These are phyloP conservation scores for Podospora anserina DNA, from an alignment of 495 filamentous ascomycete genomes.

Conservation along the genomic window DNA sequence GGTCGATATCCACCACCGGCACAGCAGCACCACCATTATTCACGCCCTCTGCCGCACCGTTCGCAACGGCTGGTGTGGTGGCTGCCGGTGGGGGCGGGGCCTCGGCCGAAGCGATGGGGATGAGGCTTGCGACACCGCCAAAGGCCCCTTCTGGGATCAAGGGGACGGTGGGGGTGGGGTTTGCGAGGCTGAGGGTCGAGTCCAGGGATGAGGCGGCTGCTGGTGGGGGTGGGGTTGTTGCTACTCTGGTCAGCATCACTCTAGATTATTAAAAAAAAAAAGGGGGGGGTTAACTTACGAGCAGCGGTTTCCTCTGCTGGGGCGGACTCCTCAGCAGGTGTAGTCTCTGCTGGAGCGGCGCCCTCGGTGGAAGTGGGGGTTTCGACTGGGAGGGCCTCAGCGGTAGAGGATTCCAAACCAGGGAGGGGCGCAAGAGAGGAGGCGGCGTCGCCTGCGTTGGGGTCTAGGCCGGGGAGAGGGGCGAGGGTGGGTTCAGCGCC, in stretches of 20 bases:
- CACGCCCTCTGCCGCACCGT: constrained; percentile 16
- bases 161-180: constrained; percentile 8
- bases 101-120: constrained; percentile 22
- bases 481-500: constrained; percentile 5
- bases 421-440: constrained; percentile 7
- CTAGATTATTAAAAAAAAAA: not conserved
- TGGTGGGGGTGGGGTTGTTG: not conserved
- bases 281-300: not conserved
- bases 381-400: not conserved
- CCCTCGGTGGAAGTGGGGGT: not conserved
- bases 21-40: constrained; percentile 12
- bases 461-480: constrained; percentile 9
- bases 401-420: not conserved
- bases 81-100: not conserved
- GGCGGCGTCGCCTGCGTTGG: not conserved
- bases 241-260: not conserved
- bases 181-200: constrained; percentile 17
- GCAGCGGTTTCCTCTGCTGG: not conserved
- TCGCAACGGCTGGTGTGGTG: constrained; percentile 25
- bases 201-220: not conserved
- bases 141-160: constrained; percentile 22
- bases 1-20: constrained; percentile 25
- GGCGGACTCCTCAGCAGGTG: not conserved
- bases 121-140: constrained; percentile 23
- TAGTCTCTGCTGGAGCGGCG: not conserved